Percentiles rank a stretch among this genome's conserved stretches.
Conservation (phyloP, 495 filamentous ascomycete genomes). For the Neurospora sp. region DNA sequence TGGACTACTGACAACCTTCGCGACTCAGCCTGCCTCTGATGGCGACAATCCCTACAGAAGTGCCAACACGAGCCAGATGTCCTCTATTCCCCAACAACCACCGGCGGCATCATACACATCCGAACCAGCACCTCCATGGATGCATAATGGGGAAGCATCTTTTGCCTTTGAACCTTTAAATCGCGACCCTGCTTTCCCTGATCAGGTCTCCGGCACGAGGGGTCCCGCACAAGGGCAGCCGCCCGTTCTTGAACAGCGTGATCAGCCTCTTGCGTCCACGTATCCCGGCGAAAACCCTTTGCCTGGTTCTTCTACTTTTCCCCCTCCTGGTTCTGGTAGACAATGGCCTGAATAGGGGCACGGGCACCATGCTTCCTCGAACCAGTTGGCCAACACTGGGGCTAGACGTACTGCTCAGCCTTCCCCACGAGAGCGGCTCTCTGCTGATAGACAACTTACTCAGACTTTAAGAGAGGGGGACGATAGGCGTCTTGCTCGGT, state of each 20-base stretch:
- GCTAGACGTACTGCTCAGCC: background rate
- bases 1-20: background rate
- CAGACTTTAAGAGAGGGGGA: background rate
- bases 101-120: background rate
- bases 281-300: background rate
- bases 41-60: background rate
- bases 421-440: background rate
- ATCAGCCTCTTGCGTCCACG: background rate
- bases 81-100: background rate
- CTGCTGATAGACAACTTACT: background rate
- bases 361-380: background rate
- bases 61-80: background rate
- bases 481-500: background rate
- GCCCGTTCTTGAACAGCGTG: background rate
- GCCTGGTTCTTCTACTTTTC: background rate
- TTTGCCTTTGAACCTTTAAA: background rate
- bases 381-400: background rate
- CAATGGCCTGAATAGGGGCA: background rate
- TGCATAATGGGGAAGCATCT: background rate
- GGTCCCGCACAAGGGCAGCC: background rate
- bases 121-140: background rate
- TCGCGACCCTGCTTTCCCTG: background rate
- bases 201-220: background rate
- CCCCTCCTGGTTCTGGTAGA: background rate
- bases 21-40: background rate